Conservation (phyloP, 1,284 basidiomycete species). For the Ceratobasidium sp. region DNA sequence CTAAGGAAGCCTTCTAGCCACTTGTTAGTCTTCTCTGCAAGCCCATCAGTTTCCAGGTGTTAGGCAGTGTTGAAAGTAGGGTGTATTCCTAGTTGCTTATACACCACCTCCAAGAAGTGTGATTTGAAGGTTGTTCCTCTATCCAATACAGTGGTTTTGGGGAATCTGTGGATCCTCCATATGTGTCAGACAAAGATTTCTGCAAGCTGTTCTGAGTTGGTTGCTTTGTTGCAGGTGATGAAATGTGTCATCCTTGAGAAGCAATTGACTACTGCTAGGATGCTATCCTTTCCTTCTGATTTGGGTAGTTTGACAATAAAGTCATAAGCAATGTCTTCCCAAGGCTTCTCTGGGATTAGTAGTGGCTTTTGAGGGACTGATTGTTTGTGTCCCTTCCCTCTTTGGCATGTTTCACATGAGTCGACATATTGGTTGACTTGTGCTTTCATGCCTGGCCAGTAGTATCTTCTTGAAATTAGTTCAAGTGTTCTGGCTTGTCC, state of each 20-base stretch:
- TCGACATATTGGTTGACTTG: no score
- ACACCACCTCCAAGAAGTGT: slow-evolving; percentile 41
- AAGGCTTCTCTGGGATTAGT: background rate
- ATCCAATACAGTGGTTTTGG: background rate
- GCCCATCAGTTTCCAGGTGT: slow-evolving; percentile 56
- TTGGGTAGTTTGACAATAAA: slow-evolving; percentile 4
- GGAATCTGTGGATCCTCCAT: background rate
- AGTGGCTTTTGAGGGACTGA: slow-evolving; percentile 41
- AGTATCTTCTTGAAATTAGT: no score
- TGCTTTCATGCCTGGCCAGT: no score
- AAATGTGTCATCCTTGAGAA: no score
- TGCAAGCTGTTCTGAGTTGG: no score
- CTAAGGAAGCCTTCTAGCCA: slow-evolving; percentile 53
- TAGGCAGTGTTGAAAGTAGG: no score
- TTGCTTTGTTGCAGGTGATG: no score
- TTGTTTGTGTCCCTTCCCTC: slow-evolving; percentile 38
- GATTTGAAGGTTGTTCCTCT: background rate
- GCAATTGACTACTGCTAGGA: slow-evolving; percentile 48
- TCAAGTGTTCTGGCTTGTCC: no score
- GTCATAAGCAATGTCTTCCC: slow-evolving; percentile 3
- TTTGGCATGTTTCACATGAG: no score
- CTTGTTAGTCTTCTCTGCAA: slow-evolving; percentile 55
- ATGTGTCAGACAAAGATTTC: background rate
- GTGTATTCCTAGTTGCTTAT: slow-evolving; percentile 30
- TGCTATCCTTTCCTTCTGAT: slow-evolving; percentile 46